Percentiles rank a stretch among this genome's conserved stretches.
Evolutionary conservation across 495 filamentous ascomycete species (phyloP).

Genomic region (Pseudevernia furfuracea): DNA sequence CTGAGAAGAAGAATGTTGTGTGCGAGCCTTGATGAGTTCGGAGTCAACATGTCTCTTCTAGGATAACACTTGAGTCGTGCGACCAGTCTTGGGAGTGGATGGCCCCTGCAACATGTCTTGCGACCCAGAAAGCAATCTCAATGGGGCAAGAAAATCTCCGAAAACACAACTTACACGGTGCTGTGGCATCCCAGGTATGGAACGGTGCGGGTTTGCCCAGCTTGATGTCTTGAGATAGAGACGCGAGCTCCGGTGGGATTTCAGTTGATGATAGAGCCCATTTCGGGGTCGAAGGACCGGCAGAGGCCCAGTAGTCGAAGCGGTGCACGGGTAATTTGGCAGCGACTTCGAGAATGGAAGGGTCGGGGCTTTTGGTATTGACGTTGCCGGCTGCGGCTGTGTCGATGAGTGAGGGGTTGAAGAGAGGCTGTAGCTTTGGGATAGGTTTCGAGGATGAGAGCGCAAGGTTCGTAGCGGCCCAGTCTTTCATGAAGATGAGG

Average conservation of each 20-base stretch:
- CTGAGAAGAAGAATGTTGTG: not conserved
- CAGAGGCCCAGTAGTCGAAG: constrained; percentile 9
- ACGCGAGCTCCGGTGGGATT: not conserved
- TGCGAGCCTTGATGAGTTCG: too few species aligned
- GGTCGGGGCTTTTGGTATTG: not conserved
- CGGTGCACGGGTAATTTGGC: not conserved
- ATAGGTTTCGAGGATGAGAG: constrained; percentile 12
- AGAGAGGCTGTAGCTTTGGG: constrained; percentile 23
- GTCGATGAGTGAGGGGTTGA: constrained; percentile 31
- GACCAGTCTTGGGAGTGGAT: too few species aligned
- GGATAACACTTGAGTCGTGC: too few species aligned
- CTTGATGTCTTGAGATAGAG: not conserved
- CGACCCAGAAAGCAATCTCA: too few species aligned
- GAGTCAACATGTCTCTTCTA: too few species aligned
- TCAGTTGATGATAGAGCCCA: not conserved
- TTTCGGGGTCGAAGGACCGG: not conserved
- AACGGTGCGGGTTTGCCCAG: not conserved
- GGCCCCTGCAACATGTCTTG: too few species aligned
- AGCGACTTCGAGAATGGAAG: not conserved
- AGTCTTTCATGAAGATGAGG: constrained; percentile 41
- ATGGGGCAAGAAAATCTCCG: too few species aligned
- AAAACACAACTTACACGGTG: too few species aligned
- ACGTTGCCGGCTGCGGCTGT: not conserved
- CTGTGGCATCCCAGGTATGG: not conserved
- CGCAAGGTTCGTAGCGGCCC: constrained; percentile 31